Evolutionary conservation across 2,329 filamentous ascomycete species (phyloP).

Genomic region (Botrytis deweyae): DNA sequence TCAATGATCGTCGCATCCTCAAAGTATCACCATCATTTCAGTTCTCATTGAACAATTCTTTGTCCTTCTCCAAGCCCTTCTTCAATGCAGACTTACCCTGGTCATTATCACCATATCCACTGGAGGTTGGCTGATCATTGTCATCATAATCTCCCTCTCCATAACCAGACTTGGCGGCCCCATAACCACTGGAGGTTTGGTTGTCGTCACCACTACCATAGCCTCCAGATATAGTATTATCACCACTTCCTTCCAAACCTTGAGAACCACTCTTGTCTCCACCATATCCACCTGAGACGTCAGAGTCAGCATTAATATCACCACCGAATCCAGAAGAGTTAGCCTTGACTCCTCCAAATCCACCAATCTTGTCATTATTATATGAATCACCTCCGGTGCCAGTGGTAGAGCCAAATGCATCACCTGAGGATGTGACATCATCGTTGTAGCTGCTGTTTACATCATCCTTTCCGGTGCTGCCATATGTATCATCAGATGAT

Average conservation of each 20-base stretch:
- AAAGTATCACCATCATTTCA: not conserved
- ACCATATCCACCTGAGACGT: not conserved
- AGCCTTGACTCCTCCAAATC: not conserved
- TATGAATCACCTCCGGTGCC: not conserved
- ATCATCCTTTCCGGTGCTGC: not conserved
- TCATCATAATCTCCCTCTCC: not conserved
- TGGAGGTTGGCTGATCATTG: not conserved
- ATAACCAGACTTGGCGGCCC: not conserved
- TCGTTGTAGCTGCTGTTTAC: not conserved
- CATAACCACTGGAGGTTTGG: not conserved
- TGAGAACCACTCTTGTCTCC: not conserved
- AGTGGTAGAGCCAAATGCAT: not conserved
- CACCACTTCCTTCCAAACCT: not conserved
- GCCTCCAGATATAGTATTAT: not conserved
- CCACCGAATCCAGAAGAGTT: not conserved
- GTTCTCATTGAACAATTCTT: not conserved
- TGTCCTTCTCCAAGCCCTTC: constrained; percentile 11
- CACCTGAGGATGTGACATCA: not conserved
- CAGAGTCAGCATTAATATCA: not conserved
- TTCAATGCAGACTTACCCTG: constrained; percentile 2
- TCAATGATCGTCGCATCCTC: not conserved
- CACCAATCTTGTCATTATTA: not conserved
- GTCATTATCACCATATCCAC: constrained; percentile 1
- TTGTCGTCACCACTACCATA: not conserved
- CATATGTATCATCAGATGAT: not conserved